phyloP scores from a whole-genome alignment of 208 protist species.

The Kentomonas sorsogonicus region DNA sequence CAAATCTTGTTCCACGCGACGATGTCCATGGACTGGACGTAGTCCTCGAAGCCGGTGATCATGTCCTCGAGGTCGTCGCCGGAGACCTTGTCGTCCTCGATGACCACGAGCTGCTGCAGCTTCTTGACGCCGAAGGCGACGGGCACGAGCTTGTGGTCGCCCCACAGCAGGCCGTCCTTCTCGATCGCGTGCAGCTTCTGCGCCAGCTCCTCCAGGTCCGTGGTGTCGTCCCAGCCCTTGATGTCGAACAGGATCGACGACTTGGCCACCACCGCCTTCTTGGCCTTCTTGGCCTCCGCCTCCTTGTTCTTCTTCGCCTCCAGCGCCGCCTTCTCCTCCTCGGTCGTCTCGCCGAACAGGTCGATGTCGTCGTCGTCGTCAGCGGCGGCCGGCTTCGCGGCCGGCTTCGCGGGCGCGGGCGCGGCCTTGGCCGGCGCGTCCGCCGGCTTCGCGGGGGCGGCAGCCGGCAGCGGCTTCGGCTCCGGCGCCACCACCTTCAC shows the following conservation, averaged over 20 bases:
- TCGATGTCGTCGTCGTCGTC: slow-evolving; percentile 87
- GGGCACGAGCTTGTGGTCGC: slow-evolving; percentile 84
- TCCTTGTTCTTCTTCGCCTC: slow-evolving; percentile 87
- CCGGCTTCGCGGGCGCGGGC: too few relatives aligned
- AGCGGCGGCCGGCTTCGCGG: slow-evolving; percentile 30
- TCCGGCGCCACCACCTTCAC: slow-evolving; percentile 44
- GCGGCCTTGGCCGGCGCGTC: slow-evolving; percentile 27
- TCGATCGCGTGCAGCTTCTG: slow-evolving; percentile 76
- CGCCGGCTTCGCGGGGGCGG: slow-evolving; percentile 14
- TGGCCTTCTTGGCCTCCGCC: slow-evolving; percentile 74
- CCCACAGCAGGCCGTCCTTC: slow-evolving; percentile 90
- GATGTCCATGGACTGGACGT: slow-evolving; percentile 95
- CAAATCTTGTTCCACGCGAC: slow-evolving; percentile 96
- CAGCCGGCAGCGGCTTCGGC: slow-evolving; percentile 13
- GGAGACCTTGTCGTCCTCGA: slow-evolving; percentile 94
- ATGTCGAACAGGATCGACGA: slow-evolving; percentile 90
- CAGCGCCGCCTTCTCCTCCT: slow-evolving; percentile 81
- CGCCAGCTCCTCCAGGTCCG: slow-evolving; percentile 85
- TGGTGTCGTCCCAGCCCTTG: slow-evolving; percentile 92
- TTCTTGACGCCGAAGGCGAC: slow-evolving; percentile 96
- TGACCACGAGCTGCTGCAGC: slow-evolving; percentile 90
- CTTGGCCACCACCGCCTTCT: slow-evolving; percentile 83
- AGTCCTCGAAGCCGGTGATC: slow-evolving; percentile 91
- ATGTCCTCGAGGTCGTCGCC: slow-evolving; percentile 92
- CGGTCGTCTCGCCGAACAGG: slow-evolving; percentile 84